Evolutionary conservation across 345 rosid genomes (phyloP).

Genomic region (Melaleuca alternifolia): DNA sequence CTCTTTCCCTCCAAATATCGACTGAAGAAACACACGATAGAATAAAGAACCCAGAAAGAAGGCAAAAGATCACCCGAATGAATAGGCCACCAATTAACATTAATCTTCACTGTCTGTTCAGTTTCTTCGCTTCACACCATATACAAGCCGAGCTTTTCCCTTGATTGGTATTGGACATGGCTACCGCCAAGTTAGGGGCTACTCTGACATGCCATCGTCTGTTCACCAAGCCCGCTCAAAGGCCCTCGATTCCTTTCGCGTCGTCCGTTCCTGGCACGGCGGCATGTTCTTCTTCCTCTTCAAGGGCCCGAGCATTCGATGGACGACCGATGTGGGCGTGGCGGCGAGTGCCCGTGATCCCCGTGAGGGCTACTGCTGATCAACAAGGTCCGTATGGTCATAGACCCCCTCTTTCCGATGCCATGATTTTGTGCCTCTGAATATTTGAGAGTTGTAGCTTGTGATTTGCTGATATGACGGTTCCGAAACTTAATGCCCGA

Average conservation of each 20-base stretch:
- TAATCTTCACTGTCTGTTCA: not conserved
- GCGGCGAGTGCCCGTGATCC: constrained; percentile 29
- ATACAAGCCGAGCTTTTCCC: not conserved
- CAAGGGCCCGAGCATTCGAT: constrained; percentile 20
- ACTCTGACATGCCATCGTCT: constrained; percentile 50
- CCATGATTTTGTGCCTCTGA: not conserved
- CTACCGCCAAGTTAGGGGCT: constrained; percentile 48
- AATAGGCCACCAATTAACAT: not conserved
- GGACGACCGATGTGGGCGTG: constrained; percentile 22
- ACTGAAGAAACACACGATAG: not conserved
- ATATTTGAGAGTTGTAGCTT: not conserved
- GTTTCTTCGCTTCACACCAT: not conserved
- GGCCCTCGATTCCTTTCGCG: constrained; percentile 19
- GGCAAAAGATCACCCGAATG: not conserved
- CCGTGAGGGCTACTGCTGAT: constrained; percentile 70
- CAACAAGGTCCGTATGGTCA: constrained; percentile 39
- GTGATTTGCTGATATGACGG: not conserved
- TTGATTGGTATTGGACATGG: not conserved
- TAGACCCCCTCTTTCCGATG: not conserved
- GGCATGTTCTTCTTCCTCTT: constrained; percentile 9
- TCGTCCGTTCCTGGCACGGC: not conserved
- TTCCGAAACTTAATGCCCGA: not conserved
- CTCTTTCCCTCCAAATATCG: constrained; percentile 36
- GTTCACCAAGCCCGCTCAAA: constrained; percentile 28
- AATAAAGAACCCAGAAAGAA: not conserved